phyloP scores from a whole-genome alignment of 2,329 filamentous ascomycete species.

The Exophiala phaeomuriformis region DNA sequence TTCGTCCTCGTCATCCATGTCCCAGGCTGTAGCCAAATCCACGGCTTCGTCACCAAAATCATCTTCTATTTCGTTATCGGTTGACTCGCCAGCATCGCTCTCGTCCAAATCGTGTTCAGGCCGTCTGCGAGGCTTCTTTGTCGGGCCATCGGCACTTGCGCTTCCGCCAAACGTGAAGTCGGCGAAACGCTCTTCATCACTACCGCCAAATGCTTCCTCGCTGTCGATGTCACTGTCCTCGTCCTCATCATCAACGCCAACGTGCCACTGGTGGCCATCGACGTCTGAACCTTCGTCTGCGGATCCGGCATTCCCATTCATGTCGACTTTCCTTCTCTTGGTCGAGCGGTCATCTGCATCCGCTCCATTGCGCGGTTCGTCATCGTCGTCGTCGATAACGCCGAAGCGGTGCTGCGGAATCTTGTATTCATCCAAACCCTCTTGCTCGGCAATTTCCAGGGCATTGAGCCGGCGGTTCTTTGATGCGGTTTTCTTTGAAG shows the following conservation, averaged over 20 bases:
- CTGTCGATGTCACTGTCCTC: slow-evolving; percentile 64
- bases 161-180: slow-evolving; percentile 63
- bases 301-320: slow-evolving; percentile 33
- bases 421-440: slow-evolving; percentile 47
- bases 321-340: slow-evolving; percentile 31
- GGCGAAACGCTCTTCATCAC: slow-evolving; percentile 77
- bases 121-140: slow-evolving; percentile 19
- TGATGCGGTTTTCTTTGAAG: slow-evolving; percentile 30
- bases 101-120: slow-evolving; percentile 46
- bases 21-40: slow-evolving; percentile 56
- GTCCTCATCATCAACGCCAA: slow-evolving; percentile 62
- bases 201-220: slow-evolving; percentile 80
- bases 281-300: slow-evolving; percentile 64
- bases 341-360: slow-evolving; percentile 32
- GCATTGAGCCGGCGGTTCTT: slow-evolving; percentile 51
- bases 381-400: slow-evolving; percentile 46
- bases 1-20: slow-evolving; percentile 47
- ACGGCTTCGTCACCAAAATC: slow-evolving; percentile 58
- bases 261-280: slow-evolving; percentile 75
- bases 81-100: slow-evolving; percentile 29
- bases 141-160: slow-evolving; percentile 22
- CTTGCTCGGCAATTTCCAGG: slow-evolving; percentile 56
- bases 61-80: slow-evolving; percentile 36
- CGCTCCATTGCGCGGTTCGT: slow-evolving; percentile 38
- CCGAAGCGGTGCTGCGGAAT: slow-evolving; percentile 54